These are phyloP conservation scores for Spergularia marina DNA, from an alignment of 148 eudicot species.

Conservation along the genomic window DNA sequence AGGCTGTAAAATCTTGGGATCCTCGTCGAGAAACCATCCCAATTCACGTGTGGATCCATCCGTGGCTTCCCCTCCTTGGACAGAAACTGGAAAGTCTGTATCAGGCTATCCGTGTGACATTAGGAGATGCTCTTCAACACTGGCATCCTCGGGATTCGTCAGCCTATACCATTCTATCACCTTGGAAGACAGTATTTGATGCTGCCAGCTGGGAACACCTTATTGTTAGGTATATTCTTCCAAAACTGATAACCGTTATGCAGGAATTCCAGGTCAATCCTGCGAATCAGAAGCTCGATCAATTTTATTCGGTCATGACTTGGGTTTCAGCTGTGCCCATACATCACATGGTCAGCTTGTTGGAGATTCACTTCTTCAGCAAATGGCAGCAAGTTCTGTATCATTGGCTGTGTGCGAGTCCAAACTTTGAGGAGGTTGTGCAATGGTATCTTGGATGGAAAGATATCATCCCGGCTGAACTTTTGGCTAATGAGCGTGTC, in stretches of 20 bases:
- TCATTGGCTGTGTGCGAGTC: conserved; percentile 69
- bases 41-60: conserved; percentile 86
- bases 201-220: conserved; percentile 79
- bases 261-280: conserved; percentile 77
- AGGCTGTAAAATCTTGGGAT: conserved; percentile 83
- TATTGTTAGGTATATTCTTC: conserved; percentile 67
- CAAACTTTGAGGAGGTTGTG: conserved; percentile 68
- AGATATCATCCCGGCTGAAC: conserved; percentile 26
- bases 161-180: conserved; percentile 58
- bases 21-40: conserved; percentile 81
- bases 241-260: conserved; percentile 64
- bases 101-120: conserved; percentile 53
- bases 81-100: conserved; percentile 61
- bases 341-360: conserved; percentile 65
- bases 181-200: conserved; percentile 88
- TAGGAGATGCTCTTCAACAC: conserved; percentile 69
- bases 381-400: conserved; percentile 80
- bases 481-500: conserved; percentile 32
- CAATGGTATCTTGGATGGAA: conserved; percentile 38
- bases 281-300: conserved; percentile 64
- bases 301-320: conserved; percentile 59
- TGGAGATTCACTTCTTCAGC: conserved; percentile 75
- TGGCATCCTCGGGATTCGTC: conserved; percentile 94
- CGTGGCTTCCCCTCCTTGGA: conserved; percentile 85
- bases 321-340: conserved; percentile 74